These are phyloP conservation scores for Heterobasidion occidentale DNA, from an alignment of 1,284 basidiomycete genomes.

Conservation along the genomic window DNA sequence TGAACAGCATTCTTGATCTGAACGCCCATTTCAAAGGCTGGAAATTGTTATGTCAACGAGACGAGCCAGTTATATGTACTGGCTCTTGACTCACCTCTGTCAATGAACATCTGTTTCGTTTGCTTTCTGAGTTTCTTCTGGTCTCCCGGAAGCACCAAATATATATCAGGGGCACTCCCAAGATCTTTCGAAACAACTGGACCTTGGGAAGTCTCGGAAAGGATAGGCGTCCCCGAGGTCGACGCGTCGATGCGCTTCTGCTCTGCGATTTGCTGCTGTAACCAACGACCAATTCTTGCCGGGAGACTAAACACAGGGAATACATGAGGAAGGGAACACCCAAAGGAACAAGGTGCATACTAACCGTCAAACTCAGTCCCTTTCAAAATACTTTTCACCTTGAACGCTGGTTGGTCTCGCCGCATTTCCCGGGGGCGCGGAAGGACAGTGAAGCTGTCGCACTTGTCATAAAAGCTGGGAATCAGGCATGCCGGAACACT, in stretches of 20 bases:
- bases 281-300: conserved; percentile 64
- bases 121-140: conserved; percentile 68
- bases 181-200: conserved; percentile 35
- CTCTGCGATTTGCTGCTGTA: conserved; percentile 71
- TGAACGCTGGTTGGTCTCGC: conserved; percentile 62
- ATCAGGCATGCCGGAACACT: conserved; percentile 18
- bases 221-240: conserved; percentile 44
- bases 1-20: conserved; percentile 51
- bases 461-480: not conserved
- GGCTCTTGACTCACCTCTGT: conserved; percentile 42
- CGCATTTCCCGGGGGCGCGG: conserved; percentile 51
- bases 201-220: conserved; percentile 27
- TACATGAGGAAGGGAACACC: not conserved
- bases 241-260: conserved; percentile 65
- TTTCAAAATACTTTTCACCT: conserved; percentile 72
- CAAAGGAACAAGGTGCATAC: conserved; percentile 12
- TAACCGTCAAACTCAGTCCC: conserved; percentile 67
- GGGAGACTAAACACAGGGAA: conserved; percentile 37
- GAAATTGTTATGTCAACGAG: conserved; percentile 1
- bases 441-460: conserved; percentile 60
- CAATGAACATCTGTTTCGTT: conserved; percentile 60
- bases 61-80: not conserved
- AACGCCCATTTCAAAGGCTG: conserved; percentile 55
- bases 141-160: conserved; percentile 59
- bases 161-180: conserved; percentile 38